Evolutionary conservation across 495 filamentous ascomycete species (phyloP).

Genomic region (Physcia stellaris): DNA sequence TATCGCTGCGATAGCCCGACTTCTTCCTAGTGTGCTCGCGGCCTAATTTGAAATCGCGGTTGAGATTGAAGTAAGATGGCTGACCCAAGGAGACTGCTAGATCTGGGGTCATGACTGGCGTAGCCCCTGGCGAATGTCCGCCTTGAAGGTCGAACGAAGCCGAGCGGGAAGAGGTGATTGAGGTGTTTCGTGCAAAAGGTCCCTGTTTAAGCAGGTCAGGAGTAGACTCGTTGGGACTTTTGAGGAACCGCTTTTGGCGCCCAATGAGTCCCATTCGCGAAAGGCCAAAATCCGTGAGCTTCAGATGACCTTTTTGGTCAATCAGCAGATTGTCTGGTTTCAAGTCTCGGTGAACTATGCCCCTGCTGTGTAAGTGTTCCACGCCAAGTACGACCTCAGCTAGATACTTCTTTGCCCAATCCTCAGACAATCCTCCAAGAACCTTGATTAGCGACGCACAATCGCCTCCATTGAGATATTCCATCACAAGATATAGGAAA

Average conservation of each 20-base stretch:
- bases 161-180: conserved; percentile 85
- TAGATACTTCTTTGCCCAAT: conserved; percentile 95
- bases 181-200: conserved; percentile 72
- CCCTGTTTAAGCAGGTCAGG: conserved; percentile 88
- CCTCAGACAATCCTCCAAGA: conserved; percentile 78
- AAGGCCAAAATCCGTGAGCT: conserved; percentile 93
- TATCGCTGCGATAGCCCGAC: conserved; percentile 86
- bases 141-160: conserved; percentile 87
- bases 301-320: conserved; percentile 91
- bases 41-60: conserved; percentile 45
- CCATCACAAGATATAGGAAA: conserved; percentile 97
- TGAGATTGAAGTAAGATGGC: conserved; percentile 87
- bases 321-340: conserved; percentile 97
- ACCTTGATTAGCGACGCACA: conserved; percentile 94
- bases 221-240: conserved; percentile 64
- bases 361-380: conserved; percentile 84
- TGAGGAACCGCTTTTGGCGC: conserved; percentile 83
- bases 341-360: conserved; percentile 90
- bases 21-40: conserved; percentile 66
- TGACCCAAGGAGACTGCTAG: conserved; percentile 49
- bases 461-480: conserved; percentile 95
- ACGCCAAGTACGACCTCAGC: conserved; percentile 91
- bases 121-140: conserved; percentile 61
- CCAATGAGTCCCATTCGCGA: conserved; percentile 96
- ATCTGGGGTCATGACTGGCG: conserved; percentile 82